These are phyloP conservation scores for Auricularia heimuer DNA, from an alignment of 768 basidiomycete genomes.

Conservation along the genomic window DNA sequence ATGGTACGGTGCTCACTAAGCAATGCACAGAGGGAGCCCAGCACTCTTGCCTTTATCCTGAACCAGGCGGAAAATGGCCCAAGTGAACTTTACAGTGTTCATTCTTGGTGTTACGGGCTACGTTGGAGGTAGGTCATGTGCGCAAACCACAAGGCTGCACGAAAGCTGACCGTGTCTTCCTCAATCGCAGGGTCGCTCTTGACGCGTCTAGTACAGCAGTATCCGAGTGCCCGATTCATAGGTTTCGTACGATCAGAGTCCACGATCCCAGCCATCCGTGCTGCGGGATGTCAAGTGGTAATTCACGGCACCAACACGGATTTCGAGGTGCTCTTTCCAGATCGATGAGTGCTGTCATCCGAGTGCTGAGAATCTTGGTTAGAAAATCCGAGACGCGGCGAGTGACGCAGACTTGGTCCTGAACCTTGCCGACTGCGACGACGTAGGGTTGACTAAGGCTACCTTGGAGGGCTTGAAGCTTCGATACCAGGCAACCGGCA, in stretches of 20 bases:
- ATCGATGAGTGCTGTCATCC: no score
- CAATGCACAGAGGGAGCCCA: no score
- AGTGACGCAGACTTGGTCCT: slow-evolving; percentile 3
- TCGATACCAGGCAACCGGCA: neutral
- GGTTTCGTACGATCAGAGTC: neutral
- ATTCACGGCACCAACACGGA: neutral
- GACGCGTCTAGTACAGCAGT: neutral
- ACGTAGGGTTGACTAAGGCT: neutral
- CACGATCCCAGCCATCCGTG: neutral
- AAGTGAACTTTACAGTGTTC: neutral
- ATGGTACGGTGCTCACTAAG: no score
- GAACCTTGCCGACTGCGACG: slow-evolving; percentile 4
- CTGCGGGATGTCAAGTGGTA: neutral
- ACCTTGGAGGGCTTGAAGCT: slow-evolving; percentile 1
- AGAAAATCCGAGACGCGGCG: neutral
- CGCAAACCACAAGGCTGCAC: neutral
- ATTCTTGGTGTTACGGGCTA: slow-evolving; percentile 6
- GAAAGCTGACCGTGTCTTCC: neutral
- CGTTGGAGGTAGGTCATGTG: neutral
- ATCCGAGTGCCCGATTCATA: neutral
- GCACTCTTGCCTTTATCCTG: neutral
- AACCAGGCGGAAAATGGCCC: neutral
- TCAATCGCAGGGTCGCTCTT: neutral
- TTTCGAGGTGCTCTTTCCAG: neutral
- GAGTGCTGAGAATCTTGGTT: no score